phyloP scores from a whole-genome alignment of 176 grass and related monocot genomes.

The Poa pratensis region DNA sequence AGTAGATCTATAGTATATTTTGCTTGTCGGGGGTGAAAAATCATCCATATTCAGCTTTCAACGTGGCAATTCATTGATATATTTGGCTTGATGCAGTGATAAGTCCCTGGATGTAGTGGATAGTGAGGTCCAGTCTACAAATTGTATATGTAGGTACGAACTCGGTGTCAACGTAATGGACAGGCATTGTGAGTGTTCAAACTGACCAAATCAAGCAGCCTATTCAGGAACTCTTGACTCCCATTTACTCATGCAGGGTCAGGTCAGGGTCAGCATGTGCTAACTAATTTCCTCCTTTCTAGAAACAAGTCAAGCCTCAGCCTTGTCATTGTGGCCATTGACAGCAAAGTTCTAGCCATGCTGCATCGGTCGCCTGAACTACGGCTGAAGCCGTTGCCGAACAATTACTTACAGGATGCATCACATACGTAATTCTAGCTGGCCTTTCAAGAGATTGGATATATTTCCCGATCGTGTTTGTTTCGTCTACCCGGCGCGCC shows the following conservation, averaged over 20 bases:
- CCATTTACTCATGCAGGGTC: not conserved
- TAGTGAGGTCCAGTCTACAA: too few relatives aligned
- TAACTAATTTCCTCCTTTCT: not conserved
- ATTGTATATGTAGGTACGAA: not conserved
- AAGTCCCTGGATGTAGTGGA: too few relatives aligned
- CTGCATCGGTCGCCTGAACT: too few relatives aligned
- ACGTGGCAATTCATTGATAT: too few relatives aligned
- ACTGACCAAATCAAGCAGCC: not conserved
- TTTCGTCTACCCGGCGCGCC: too few relatives aligned
- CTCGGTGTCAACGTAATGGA: not conserved
- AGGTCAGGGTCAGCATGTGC: not conserved
- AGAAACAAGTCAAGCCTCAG: constrained; percentile 2
- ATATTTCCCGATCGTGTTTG: too few relatives aligned
- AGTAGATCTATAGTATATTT: too few relatives aligned
- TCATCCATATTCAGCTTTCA: too few relatives aligned
- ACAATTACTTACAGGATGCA: not conserved
- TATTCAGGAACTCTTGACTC: not conserved
- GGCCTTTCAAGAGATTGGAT: too few relatives aligned
- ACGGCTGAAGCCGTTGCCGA: not conserved
- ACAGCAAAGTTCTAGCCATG: not conserved
- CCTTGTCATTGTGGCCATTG: not conserved
- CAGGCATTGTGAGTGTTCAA: not conserved
- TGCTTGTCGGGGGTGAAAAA: too few relatives aligned
- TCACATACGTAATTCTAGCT: too few relatives aligned
- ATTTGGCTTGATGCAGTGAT: too few relatives aligned